Evolutionary conservation across 345 rosid genomes (phyloP).

Genomic region (Rhizophora mangle): DNA sequence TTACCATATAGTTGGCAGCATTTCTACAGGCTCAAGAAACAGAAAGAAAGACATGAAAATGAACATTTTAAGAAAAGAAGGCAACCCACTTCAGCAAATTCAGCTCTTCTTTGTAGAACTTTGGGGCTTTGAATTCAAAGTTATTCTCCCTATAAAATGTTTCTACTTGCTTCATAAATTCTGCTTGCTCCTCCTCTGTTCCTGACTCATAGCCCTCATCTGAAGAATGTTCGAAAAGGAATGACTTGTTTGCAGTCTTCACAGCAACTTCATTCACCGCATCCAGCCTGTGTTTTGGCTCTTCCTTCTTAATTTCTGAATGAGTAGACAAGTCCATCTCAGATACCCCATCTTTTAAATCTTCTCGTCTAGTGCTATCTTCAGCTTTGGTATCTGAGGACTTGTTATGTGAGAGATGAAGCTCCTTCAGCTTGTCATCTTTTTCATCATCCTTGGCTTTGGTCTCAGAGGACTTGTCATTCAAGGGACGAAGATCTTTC

Average conservation of each 20-base stretch:
- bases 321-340: slow-evolving; percentile 12
- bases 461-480: slow-evolving; percentile 5
- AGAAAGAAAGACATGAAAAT: background rate
- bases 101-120: slow-evolving; percentile 33
- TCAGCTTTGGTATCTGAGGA: background rate
- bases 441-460: slow-evolving; percentile 25
- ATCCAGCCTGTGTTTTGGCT: slow-evolving; percentile 17
- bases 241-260: slow-evolving; percentile 20
- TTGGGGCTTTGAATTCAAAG: slow-evolving; percentile 32
- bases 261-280: slow-evolving; percentile 12
- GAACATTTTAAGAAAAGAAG: background rate
- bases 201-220: slow-evolving; percentile 33
- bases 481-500: background rate
- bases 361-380: slow-evolving; percentile 21
- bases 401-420: slow-evolving; percentile 9
- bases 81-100: slow-evolving; percentile 33
- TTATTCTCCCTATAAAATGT: slow-evolving; percentile 21
- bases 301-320: slow-evolving; percentile 17
- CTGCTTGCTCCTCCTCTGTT: slow-evolving; percentile 31
- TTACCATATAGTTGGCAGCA: background rate
- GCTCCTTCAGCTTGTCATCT: slow-evolving; percentile 16
- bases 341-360: slow-evolving; percentile 17
- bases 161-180: slow-evolving; percentile 26
- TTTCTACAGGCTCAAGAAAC: background rate
- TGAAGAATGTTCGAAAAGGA: slow-evolving; percentile 17